Percentiles rank a stretch among this genome's conserved stretches.
phyloP scores from a whole-genome alignment of 305 asterid genomes.

The Solanum aculeatissimum region DNA sequence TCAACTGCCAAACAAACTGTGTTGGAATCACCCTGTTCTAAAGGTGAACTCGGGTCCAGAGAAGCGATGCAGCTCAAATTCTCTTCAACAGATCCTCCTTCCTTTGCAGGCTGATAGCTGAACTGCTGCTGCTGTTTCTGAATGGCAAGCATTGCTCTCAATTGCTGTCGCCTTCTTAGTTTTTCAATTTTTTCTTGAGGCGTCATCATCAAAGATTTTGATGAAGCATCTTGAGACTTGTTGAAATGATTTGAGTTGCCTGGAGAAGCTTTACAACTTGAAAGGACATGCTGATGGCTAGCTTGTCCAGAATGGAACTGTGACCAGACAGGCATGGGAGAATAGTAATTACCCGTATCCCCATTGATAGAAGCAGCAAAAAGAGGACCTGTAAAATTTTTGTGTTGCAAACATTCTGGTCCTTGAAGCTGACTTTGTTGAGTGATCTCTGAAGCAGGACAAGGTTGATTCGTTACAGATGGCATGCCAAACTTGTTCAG shows the following conservation, averaged over 20 bases:
- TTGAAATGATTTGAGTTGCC: slow-evolving; percentile 25
- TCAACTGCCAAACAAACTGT: slow-evolving; percentile 24
- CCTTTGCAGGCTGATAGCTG: slow-evolving; percentile 42
- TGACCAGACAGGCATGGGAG: slow-evolving; percentile 24
- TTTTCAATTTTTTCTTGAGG: slow-evolving; percentile 89
- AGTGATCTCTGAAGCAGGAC: slow-evolving; percentile 30
- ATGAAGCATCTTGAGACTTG: slow-evolving; percentile 23
- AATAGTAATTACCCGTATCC: slow-evolving; percentile 34
- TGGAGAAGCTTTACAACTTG: slow-evolving; percentile 39
- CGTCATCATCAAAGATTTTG: slow-evolving; percentile 56
- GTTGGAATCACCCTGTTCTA: slow-evolving; percentile 45
- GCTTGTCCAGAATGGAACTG: slow-evolving; percentile 33
- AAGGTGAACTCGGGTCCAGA: slow-evolving; percentile 37
- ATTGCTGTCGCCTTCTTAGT: slow-evolving; percentile 81
- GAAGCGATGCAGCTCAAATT: slow-evolving; percentile 30
- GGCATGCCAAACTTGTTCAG: slow-evolving; percentile 35
- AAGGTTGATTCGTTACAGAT: slow-evolving; percentile 30
- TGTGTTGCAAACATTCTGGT: slow-evolving; percentile 35
- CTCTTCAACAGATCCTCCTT: slow-evolving; percentile 42
- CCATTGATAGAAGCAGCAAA: slow-evolving; percentile 40
- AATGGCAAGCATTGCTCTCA: slow-evolving; percentile 86
- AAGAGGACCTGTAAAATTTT: slow-evolving; percentile 24
- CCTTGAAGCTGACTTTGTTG: slow-evolving; percentile 42
- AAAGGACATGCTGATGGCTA: slow-evolving; percentile 11
- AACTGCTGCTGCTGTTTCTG: slow-evolving; percentile 81